Percentiles rank a stretch among this genome's conserved stretches.
phyloP scores from a whole-genome alignment of 2,329 filamentous ascomycete genomes.

The Hymenoscyphus repandus region DNA sequence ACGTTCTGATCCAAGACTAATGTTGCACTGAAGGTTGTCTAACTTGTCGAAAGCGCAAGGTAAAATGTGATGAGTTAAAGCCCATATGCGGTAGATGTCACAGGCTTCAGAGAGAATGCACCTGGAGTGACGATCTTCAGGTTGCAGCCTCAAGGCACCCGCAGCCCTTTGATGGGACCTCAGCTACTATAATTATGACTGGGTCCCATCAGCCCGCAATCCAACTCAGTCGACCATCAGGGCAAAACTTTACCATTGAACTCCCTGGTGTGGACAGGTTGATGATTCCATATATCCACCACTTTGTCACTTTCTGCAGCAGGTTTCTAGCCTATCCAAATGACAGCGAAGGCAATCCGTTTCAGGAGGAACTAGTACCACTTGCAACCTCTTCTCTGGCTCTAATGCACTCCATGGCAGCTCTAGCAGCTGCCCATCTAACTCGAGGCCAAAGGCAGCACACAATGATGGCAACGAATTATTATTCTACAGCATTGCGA shows the following conservation, averaged over 20 bases:
- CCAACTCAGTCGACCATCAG: constrained; percentile 11
- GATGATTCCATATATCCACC: constrained; percentile 28
- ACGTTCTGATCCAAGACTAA: neutral
- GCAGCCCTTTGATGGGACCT: neutral
- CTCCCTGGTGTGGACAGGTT: constrained; percentile 25
- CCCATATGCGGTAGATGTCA: constrained; percentile 48
- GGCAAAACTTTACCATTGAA: constrained; percentile 28
- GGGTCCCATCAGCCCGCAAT: constrained; percentile 3
- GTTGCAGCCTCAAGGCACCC: constrained; percentile 15
- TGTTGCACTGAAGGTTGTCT: constrained; percentile 49
- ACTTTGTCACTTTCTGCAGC: constrained; percentile 29
- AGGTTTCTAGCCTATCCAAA: constrained; percentile 29
- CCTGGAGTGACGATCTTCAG: constrained; percentile 26
- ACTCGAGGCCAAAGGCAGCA: constrained; percentile 24
- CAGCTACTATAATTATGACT: constrained; percentile 4
- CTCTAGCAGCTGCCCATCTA: constrained; percentile 28
- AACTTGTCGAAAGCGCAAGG: constrained; percentile 63
- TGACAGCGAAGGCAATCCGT: constrained; percentile 29
- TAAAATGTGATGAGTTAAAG: constrained; percentile 66
- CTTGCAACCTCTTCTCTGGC: constrained; percentile 24
- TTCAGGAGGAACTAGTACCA: constrained; percentile 27
- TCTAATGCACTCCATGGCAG: constrained; percentile 28
- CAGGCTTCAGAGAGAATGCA: constrained; percentile 26
- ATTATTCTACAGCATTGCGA: constrained; percentile 26
- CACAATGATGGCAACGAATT: constrained; percentile 21